These are phyloP conservation scores for Xylariomycetidae sp. DNA, from an alignment of 2,329 filamentous ascomycete genomes.

Conservation along the genomic window DNA sequence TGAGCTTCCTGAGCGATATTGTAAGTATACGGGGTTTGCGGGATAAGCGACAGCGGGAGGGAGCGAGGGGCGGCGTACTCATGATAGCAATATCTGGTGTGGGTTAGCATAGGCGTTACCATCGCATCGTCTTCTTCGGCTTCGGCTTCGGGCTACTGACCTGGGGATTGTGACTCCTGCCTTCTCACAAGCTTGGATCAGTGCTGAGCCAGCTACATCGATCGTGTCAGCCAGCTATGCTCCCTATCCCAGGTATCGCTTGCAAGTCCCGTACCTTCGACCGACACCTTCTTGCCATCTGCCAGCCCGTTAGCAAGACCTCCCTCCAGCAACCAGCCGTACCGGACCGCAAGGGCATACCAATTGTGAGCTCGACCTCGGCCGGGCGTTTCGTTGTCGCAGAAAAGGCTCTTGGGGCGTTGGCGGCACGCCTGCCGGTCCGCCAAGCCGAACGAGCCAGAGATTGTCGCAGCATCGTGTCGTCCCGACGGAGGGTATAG, in stretches of 20 bases:
- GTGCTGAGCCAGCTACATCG: constrained; percentile 84
- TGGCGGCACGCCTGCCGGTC: constrained; percentile 52
- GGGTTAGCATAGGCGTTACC: constrained; percentile 27
- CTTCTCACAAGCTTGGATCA: constrained; percentile 99
- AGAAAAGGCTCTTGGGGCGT: constrained; percentile 72
- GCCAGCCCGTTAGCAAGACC: constrained; percentile 14
- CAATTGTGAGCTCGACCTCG: constrained; percentile 95
- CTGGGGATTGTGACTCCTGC: constrained; percentile 84
- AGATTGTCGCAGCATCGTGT: constrained; percentile 63
- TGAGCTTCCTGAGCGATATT: constrained; percentile 66
- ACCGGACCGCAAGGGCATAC: constrained; percentile 42
- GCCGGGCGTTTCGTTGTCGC: constrained; percentile 72
- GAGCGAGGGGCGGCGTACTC: constrained; percentile 57
- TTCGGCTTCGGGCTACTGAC: constrained; percentile 36
- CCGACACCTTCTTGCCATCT: constrained; percentile 98
- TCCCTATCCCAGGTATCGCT: too few relatives aligned
- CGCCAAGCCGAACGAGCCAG: constrained; percentile 64
- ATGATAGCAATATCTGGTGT: constrained; percentile 88
- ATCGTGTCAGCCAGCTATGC: constrained; percentile 36
- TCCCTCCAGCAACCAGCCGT: constrained; percentile 6
- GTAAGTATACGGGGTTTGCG: constrained; percentile 29
- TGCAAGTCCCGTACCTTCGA: constrained; percentile 74
- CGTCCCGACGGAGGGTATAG: constrained; percentile 47
- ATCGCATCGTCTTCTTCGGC: constrained; percentile 5
- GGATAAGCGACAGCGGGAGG: constrained; percentile 8